These are phyloP conservation scores for Neckera pumila DNA, from an alignment of 225 moss, liverwort and hornwort genomes.

Conservation along the genomic window DNA sequence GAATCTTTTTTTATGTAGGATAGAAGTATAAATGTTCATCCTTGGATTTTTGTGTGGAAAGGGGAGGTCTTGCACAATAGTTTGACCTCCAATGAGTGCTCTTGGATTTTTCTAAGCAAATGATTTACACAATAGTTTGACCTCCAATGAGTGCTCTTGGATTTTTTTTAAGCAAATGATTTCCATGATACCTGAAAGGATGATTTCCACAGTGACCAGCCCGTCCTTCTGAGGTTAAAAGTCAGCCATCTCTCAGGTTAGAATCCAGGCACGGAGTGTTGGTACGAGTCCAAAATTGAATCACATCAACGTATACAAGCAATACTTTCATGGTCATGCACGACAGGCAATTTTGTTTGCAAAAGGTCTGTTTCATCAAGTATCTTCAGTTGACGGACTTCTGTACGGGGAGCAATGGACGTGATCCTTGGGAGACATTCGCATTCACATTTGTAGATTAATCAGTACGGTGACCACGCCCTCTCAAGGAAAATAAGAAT, in stretches of 20 bases:
- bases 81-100: not conserved
- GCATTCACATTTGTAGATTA: not conserved
- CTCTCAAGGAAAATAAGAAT: not conserved
- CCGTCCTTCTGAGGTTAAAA: not conserved
- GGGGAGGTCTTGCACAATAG: not conserved
- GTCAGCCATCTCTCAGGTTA: not conserved
- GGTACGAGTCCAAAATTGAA: not conserved
- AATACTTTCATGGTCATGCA: not conserved
- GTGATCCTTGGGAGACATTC: not conserved
- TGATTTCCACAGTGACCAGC: not conserved
- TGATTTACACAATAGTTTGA: not conserved
- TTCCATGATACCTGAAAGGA: not conserved
- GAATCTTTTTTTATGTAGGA: not conserved
- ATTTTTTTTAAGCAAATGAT: not conserved
- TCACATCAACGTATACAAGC: not conserved
- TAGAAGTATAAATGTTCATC: not conserved
- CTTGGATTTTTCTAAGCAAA: not conserved
- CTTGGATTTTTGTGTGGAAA: not conserved
- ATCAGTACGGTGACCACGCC: not conserved
- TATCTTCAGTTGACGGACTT: not conserved
- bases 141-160: not conserved
- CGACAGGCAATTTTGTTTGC: not conserved
- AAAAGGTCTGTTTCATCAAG: not conserved
- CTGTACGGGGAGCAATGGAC: not conserved
- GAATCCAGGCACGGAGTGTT: not conserved